Conservation (phyloP, 139 green algal species). For the Ostreobium quekettii region DNA sequence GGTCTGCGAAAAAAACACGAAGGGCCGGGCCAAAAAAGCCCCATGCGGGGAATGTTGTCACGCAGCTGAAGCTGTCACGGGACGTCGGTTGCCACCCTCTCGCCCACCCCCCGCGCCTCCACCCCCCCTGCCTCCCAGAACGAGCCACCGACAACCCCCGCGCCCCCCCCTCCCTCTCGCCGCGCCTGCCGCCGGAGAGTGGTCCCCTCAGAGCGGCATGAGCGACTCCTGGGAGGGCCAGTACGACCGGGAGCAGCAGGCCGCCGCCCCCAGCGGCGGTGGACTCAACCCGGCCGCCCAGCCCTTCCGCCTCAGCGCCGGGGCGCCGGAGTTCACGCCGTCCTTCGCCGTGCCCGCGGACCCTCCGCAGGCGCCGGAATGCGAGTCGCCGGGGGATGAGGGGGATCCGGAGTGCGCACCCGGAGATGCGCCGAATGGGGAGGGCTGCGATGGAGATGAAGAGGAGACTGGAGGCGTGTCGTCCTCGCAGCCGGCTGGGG, state of each 20-base stretch:
- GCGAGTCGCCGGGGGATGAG: background rate
- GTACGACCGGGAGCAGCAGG: background rate
- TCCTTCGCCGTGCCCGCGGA: background rate
- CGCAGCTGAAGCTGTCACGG: no score
- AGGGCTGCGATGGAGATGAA: background rate
- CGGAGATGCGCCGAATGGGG: background rate
- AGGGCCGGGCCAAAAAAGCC: no score
- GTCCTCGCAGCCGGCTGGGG: background rate
- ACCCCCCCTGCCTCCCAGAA: no score
- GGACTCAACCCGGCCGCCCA: background rate
- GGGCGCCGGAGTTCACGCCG: background rate
- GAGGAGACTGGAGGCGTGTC: background rate
- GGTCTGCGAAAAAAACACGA: no score
- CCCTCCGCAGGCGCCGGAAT: background rate
- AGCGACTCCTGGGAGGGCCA: background rate
- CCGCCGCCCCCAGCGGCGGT: no score
- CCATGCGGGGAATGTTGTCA: no score
- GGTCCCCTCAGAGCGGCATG: no score
- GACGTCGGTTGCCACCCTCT: no score
- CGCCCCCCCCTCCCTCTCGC: no score
- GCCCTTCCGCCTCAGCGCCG: background rate
- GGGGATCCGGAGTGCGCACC: background rate
- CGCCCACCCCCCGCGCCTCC: no score
- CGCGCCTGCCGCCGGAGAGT: no score
- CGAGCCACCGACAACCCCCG: no score